phyloP scores from a whole-genome alignment of 1,284 basidiomycete species.

The Heliocybe sulcata region DNA sequence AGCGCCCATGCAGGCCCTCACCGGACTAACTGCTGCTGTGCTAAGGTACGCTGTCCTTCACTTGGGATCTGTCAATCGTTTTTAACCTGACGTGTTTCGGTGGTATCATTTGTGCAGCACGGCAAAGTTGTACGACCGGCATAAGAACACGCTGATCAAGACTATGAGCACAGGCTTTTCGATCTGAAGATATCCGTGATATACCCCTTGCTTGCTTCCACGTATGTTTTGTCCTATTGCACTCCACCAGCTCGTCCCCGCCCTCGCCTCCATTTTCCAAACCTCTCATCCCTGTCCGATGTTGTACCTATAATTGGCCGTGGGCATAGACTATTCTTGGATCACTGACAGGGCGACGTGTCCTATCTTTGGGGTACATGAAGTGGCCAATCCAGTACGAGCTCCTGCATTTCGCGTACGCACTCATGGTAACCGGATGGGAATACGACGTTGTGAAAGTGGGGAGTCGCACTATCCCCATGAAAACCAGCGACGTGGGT shows the following conservation, averaged over 20 bases:
- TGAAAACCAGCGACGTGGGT: neutral
- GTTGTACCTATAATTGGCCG: neutral
- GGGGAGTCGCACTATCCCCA: neutral
- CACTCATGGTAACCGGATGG: neutral
- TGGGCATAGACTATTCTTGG: neutral
- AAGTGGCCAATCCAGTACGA: neutral
- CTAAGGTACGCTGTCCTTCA: slow-evolving; percentile 51
- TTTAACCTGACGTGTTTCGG: neutral
- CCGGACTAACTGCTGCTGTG: slow-evolving; percentile 60
- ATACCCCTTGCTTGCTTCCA: neutral
- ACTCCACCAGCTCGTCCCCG: neutral
- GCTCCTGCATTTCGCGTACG: neutral
- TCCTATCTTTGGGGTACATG: neutral
- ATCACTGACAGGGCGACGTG: neutral
- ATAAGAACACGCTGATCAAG: slow-evolving; percentile 53
- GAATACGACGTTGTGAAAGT: neutral
- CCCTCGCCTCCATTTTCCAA: neutral
- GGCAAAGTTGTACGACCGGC: slow-evolving; percentile 64
- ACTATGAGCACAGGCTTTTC: slow-evolving; percentile 16
- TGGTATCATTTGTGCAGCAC: slow-evolving; percentile 35
- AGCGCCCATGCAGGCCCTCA: slow-evolving; percentile 54
- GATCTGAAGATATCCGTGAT: neutral
- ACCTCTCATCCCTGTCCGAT: neutral
- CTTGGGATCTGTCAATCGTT: slow-evolving; percentile 6
- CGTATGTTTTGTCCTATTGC: neutral